Evolutionary conservation across 495 filamentous ascomycete genomes (phyloP), one percentile per base, ranked within the genome.

Genomic region (Aspergillus wentii): DNA sequence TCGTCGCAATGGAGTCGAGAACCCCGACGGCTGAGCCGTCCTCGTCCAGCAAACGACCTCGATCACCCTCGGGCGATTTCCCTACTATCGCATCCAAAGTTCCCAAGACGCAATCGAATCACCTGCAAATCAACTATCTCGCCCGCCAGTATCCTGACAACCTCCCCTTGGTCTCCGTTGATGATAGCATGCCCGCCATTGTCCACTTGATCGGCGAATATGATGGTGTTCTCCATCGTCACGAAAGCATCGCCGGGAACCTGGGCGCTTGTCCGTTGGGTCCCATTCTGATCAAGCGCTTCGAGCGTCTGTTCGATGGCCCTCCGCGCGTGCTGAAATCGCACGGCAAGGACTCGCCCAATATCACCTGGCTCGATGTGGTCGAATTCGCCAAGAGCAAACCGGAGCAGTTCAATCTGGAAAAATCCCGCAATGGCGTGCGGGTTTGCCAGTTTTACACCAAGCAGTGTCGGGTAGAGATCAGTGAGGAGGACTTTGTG

Each of bases 161-260:
- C 47, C 68, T 84, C 1, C 78, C 80, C 18, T 68, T 83, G 26
- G 70, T 83, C 42, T 72, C 74, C 25, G 56, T 61, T 37, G 72
- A 81, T 17, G 79, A 82, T 46, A 71, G 61, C 23, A 72, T 84
- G 44, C 74, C 80, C 27, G 67, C 69, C 39, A 75, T 83, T 31
- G 66, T 91, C 18, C 62, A 72, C 23, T 69, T 88, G 40, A 77
- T 94, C 47, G 72, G 73, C 49, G 79, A 88, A 49, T 94, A 92
- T 55, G 84, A 86, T 44, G 86, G 82, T 30, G 85, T 94, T 14
- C 68, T 94, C 15, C 82, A 86, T 42, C 78, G 87, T 22, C 83
- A 90, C 54, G 88, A 94, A 61, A 88, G 83, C 49, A 78, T 94
- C 38, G 87, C 88, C 29, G 79, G 81, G 34, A 92, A 89, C 51